phyloP scores from a whole-genome alignment of 192 early-diverging fungal genomes.

The Phycomyces blakesleeanus region DNA sequence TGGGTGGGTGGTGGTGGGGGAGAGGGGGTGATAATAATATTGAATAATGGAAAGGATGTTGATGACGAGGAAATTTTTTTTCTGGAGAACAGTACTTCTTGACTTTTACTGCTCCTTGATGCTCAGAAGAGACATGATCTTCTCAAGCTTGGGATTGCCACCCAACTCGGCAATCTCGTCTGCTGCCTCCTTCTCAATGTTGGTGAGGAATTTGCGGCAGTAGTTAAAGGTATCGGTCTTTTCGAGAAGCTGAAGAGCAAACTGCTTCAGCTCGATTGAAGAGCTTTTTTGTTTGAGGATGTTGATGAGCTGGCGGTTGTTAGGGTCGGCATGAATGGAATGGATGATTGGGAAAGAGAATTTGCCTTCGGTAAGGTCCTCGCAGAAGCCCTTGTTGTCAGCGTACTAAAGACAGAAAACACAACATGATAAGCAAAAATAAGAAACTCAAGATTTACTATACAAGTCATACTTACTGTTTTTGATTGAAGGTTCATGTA shows the following conservation, averaged over 20 bases:
- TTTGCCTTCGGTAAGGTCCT: conserved; percentile 98
- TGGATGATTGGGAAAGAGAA: conserved; percentile 95
- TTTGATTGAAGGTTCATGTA: conserved; percentile 90
- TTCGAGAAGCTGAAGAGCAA: conserved; percentile 80
- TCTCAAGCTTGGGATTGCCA: conserved; percentile 70
- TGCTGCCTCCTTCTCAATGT: conserved; percentile 60
- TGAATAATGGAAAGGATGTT: too few species aligned
- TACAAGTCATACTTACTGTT: conserved; percentile 44
- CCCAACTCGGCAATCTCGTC: conserved; percentile 69
- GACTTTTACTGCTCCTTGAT: neutral
- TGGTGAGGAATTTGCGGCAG: conserved; percentile 56
- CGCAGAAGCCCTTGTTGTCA: conserved; percentile 96
- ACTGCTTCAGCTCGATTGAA: conserved; percentile 79
- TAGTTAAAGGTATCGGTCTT: conserved; percentile 79
- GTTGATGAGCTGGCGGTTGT: conserved; percentile 69
- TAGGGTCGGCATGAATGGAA: conserved; percentile 62
- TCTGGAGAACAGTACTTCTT: neutral
- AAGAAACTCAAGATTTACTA: neutral
- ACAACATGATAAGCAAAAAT: too few species aligned
- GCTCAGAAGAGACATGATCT: conserved; percentile 55
- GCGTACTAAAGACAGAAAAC: conserved; percentile 64
- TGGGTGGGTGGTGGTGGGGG: too few species aligned
- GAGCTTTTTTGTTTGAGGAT: conserved; percentile 87
- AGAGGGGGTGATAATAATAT: too few species aligned
- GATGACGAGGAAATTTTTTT: neutral